Evolutionary conservation across 345 rosid genomes (phyloP).

Genomic region (Syzygium oleosum): DNA sequence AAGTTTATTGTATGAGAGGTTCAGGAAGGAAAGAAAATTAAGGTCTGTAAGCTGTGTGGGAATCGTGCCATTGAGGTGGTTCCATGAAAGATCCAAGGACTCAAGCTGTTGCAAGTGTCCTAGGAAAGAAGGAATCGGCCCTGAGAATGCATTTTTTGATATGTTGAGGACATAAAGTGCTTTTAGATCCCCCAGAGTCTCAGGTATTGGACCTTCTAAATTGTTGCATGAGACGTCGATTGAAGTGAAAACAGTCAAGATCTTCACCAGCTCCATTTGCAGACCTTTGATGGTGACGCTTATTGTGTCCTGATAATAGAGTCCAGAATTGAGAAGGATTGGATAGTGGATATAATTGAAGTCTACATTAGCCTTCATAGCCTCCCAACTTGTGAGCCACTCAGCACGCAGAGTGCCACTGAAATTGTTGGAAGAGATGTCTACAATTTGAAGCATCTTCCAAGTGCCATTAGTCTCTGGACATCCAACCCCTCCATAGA

Average conservation of each 20-base stretch:
- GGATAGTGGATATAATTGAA: too few relatives aligned
- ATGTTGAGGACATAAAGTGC: constrained; percentile 10
- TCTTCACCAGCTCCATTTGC: constrained; percentile 19
- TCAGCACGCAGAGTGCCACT: too few relatives aligned
- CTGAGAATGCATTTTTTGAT: constrained; percentile 15
- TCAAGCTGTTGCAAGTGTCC: constrained; percentile 12
- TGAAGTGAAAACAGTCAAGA: constrained; percentile 10
- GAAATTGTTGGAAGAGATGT: too few relatives aligned
- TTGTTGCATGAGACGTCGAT: too few relatives aligned
- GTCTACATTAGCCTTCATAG: too few relatives aligned
- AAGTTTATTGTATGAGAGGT: constrained; percentile 25
- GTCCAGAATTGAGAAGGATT: too few relatives aligned
- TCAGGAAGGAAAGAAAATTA: not conserved
- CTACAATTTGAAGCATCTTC: too few relatives aligned
- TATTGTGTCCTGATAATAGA: not conserved
- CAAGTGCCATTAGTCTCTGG: too few relatives aligned
- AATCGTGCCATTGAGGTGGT: not conserved
- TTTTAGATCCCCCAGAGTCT: constrained; percentile 1
- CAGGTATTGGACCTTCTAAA: constrained; percentile 18
- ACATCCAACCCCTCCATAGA: too few relatives aligned
- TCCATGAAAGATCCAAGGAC: constrained; percentile 13
- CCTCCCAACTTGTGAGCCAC: too few relatives aligned
- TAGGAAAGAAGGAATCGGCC: constrained; percentile 15
- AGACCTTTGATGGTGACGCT: not conserved
- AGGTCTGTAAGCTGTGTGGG: too few relatives aligned